Conservation (phyloP, 2,329 filamentous ascomycete genomes). For the Trichophyton benhamiae region DNA sequence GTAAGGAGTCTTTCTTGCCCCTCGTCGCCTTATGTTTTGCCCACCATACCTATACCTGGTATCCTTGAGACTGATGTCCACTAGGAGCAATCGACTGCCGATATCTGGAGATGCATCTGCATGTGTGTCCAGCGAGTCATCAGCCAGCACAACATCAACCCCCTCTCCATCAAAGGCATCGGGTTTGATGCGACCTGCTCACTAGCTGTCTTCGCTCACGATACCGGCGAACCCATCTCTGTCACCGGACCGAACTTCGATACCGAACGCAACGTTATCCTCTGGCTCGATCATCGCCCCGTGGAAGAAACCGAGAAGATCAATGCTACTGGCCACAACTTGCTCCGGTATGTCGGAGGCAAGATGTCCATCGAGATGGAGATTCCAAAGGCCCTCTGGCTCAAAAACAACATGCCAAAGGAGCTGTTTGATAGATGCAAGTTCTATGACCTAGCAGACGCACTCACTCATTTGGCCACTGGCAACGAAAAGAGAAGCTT, state of each 20-base stretch:
- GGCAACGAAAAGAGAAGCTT: slow-evolving; percentile 85
- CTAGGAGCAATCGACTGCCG: slow-evolving; percentile 91
- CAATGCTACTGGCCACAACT: slow-evolving; percentile 81
- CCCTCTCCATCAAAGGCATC: slow-evolving; percentile 67
- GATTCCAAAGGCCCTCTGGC: slow-evolving; percentile 93
- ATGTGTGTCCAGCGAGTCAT: slow-evolving; percentile 73
- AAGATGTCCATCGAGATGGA: slow-evolving; percentile 99
- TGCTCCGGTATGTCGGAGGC: slow-evolving; percentile 90
- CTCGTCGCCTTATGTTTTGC: background rate
- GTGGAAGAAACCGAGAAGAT: slow-evolving; percentile 84
- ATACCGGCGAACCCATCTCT: slow-evolving; percentile 81
- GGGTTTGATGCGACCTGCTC: slow-evolving; percentile 99
- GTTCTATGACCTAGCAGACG: slow-evolving; percentile 91
- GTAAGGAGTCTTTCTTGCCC: slow-evolving; percentile 33
- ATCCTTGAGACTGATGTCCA: slow-evolving; percentile 4
- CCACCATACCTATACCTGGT: too few relatives aligned
- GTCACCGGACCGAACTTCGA: slow-evolving; percentile 81
- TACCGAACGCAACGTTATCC: slow-evolving; percentile 84
- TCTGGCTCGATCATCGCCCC: slow-evolving; percentile 94
- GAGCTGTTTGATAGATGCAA: slow-evolving; percentile 87
- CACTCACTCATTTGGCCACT: slow-evolving; percentile 85
- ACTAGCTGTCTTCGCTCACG: slow-evolving; percentile 74
- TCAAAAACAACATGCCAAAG: slow-evolving; percentile 95
- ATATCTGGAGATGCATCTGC: slow-evolving; percentile 96
- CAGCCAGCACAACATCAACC: slow-evolving; percentile 66